phyloP scores from a whole-genome alignment of 2,329 filamentous ascomycete species.

The Alternaria rosae region DNA sequence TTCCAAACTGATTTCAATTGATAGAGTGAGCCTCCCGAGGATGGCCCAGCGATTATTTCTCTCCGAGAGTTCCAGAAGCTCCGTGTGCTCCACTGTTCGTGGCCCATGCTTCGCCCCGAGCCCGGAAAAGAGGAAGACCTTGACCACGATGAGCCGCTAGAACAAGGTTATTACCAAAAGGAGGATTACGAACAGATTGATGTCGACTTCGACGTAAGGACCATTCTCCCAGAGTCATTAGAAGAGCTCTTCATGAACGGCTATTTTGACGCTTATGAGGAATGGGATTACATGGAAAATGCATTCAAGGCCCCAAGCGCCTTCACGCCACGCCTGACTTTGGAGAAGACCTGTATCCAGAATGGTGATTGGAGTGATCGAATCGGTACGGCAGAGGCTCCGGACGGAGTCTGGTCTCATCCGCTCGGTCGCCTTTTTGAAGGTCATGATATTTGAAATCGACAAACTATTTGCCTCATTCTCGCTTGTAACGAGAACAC shows the following conservation, averaged over 20 bases:
- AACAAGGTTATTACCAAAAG: not conserved
- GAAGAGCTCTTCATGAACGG: not conserved
- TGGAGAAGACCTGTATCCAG: not conserved
- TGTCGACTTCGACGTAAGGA: not conserved
- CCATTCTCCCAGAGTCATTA: not conserved
- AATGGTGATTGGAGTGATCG: not conserved
- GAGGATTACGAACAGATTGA: not conserved
- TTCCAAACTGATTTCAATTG: not conserved
- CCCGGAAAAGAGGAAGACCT: not conserved
- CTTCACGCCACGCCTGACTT: not conserved
- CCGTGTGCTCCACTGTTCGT: not conserved
- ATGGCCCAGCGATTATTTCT: not conserved
- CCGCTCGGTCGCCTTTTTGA: not conserved
- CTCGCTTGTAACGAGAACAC: not conserved
- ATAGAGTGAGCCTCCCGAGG: not conserved
- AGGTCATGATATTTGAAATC: not conserved
- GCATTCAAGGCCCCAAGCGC: not conserved
- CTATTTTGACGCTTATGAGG: not conserved
- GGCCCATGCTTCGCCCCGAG: not conserved
- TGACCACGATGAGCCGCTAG: not conserved
- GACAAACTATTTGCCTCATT: not conserved
- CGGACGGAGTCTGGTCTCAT: not conserved
- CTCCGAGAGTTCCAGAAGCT: not conserved
- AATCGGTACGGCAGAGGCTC: not conserved
- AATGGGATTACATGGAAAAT: not conserved